Evolutionary conservation across 1,284 basidiomycete genomes (phyloP).

Genomic region (Mrakiaceae sp.): DNA sequence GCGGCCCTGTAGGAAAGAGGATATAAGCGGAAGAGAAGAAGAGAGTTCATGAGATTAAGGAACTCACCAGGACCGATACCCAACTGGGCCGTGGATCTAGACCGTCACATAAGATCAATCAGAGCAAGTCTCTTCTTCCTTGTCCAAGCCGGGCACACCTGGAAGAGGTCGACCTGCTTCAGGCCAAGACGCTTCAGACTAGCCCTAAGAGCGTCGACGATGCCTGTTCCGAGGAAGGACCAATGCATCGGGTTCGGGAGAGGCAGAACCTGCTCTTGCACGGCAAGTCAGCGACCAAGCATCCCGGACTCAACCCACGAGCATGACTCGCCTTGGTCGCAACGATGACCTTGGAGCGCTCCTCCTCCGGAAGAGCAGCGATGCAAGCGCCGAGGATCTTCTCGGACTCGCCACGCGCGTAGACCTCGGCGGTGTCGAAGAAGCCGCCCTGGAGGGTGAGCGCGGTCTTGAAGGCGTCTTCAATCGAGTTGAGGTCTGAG

Average conservation of each 20-base stretch:
- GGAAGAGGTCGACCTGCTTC: constrained; percentile 28
- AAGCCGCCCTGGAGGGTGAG: constrained; percentile 26
- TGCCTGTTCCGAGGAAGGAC: constrained; percentile 27
- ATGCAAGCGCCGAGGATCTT: constrained; percentile 6
- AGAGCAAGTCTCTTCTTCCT: background rate
- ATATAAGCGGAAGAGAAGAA: background rate
- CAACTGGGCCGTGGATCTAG: constrained; percentile 26
- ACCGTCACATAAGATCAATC: background rate
- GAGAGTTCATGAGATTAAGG: background rate
- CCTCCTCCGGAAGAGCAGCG: background rate
- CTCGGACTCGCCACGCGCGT: constrained; percentile 25
- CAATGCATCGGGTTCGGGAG: constrained; percentile 24
- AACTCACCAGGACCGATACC: constrained; percentile 8
- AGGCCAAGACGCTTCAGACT: constrained; percentile 28
- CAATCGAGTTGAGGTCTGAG: constrained; percentile 23
- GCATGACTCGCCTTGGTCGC: constrained; percentile 4
- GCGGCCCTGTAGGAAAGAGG: constrained; percentile 23
- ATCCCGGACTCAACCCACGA: background rate
- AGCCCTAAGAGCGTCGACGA: constrained; percentile 23
- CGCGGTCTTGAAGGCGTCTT: constrained; percentile 25
- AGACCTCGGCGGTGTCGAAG: constrained; percentile 28
- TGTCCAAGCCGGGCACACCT: constrained; percentile 17
- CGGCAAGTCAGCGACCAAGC: too few relatives aligned
- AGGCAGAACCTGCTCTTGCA: constrained; percentile 21
- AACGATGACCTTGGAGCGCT: background rate